A percentile compares a stretch with the other conserved stretches of the same genome.
These are phyloP conservation scores for Mollisia scopiformis DNA, from an alignment of 2,329 filamentous ascomycete species.

Conservation along the genomic window DNA sequence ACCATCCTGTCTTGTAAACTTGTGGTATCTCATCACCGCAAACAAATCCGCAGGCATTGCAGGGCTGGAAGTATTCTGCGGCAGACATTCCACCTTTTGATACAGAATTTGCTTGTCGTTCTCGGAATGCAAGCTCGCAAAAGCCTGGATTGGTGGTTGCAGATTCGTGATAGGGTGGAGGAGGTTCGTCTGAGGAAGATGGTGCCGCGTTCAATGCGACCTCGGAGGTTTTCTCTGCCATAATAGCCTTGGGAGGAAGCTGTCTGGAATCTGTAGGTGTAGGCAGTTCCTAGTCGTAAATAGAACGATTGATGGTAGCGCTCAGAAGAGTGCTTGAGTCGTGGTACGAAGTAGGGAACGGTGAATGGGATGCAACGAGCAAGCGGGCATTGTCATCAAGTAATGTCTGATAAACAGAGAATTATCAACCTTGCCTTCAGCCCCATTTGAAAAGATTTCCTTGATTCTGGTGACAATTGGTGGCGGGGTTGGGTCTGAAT, in stretches of 20 bases:
- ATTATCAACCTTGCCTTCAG: not conserved
- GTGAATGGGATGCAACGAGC: not conserved
- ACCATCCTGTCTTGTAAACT: slow-evolving; percentile 26
- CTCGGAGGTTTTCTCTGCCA: slow-evolving; percentile 4
- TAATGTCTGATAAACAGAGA: not conserved
- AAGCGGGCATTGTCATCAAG: not conserved
- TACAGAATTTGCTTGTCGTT: slow-evolving; percentile 26
- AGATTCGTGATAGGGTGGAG: slow-evolving; percentile 18
- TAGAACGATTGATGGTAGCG: no score
- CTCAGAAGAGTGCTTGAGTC: no score
- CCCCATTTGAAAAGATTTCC: not conserved
- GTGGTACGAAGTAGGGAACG: not conserved
- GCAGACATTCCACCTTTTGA: slow-evolving; percentile 27
- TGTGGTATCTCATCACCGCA: slow-evolving; percentile 23
- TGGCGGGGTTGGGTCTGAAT: not conserved
- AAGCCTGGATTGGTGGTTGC: slow-evolving; percentile 28
- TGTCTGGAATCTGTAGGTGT: no score
- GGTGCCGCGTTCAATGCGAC: not conserved
- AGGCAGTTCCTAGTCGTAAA: no score
- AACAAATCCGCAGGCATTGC: slow-evolving; percentile 22
- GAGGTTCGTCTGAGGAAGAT: slow-evolving; percentile 16
- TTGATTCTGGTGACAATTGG: not conserved
- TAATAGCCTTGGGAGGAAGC: slow-evolving; percentile 2
- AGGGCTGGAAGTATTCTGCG: slow-evolving; percentile 27
- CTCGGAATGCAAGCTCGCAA: slow-evolving; percentile 28